These are phyloP conservation scores for Teratosphaeria gauchensis DNA, from an alignment of 2,329 filamentous ascomycete species.

Conservation along the genomic window DNA sequence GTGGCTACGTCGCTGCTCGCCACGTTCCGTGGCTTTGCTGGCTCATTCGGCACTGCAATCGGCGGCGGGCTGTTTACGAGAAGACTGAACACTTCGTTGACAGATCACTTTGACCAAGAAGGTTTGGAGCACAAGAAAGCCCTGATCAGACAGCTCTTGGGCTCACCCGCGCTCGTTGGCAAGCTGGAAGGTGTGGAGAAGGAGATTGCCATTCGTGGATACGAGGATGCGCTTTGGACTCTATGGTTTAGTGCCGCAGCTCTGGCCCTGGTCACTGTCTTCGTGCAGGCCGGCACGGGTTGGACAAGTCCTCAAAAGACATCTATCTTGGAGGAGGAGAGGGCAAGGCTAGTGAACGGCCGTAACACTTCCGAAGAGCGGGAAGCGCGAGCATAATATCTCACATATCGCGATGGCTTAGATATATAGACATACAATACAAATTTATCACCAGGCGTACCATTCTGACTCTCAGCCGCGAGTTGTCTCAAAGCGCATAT, in stretches of 20 bases:
- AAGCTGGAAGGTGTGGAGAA: conserved; percentile 40
- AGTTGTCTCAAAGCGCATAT: no score
- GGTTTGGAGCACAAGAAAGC: conserved; percentile 31
- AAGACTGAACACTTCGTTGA: conserved; percentile 46
- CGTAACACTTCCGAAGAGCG: background rate
- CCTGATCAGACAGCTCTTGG: conserved; percentile 46
- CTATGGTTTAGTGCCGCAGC: conserved; percentile 45
- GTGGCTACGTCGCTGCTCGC: conserved; percentile 66
- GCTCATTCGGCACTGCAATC: conserved; percentile 69
- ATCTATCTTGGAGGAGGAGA: background rate
- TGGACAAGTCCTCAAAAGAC: conserved; percentile 30
- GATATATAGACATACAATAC: no score
- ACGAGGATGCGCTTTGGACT: conserved; percentile 43
- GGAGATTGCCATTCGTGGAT: conserved; percentile 43
- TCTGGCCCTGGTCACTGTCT: conserved; percentile 39
- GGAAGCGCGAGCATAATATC: background rate
- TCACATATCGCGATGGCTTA: no score
- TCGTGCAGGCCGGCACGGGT: conserved; percentile 50
- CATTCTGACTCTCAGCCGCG: no score
- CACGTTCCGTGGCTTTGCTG: conserved; percentile 74
- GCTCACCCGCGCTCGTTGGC: conserved; percentile 48
- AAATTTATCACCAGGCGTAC: no score
- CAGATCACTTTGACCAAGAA: conserved; percentile 45
- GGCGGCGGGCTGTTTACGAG: conserved; percentile 67
- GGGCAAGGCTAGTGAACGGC: background rate